Conservation (phyloP, 495 filamentous ascomycete genomes). For the Penicillium manginii region DNA sequence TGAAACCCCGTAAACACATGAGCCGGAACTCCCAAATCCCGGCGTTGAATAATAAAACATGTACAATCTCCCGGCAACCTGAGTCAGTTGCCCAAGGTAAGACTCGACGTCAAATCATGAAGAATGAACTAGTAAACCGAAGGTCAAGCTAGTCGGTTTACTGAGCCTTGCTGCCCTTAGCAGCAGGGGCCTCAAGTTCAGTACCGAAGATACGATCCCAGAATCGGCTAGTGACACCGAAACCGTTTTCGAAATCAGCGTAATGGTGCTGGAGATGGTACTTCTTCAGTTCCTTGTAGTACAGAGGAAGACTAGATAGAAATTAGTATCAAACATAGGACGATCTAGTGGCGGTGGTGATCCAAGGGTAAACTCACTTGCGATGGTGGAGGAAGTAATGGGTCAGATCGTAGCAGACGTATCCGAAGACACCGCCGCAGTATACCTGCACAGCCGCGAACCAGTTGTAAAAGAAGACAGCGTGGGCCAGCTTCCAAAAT, state of each 20-base stretch:
- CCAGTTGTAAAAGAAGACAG: constrained; percentile 86
- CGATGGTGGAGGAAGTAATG: constrained; percentile 99
- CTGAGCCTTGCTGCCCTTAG: constrained; percentile 58
- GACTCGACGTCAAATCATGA: constrained; percentile 31
- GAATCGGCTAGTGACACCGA: constrained; percentile 96
- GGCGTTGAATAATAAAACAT: constrained; percentile 15
- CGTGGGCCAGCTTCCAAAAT: constrained; percentile 91
- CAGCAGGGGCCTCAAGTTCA: constrained; percentile 59
- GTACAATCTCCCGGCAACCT: constrained; percentile 12
- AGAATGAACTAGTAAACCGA: constrained; percentile 4
- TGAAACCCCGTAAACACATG: constrained; percentile 19
- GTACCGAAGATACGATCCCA: constrained; percentile 95
- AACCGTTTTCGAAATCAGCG: constrained; percentile 95
- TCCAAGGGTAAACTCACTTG: constrained; percentile 58
- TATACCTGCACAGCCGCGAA: constrained; percentile 73
- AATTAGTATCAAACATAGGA: constrained; percentile 18
- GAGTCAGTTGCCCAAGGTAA: constrained; percentile 11
- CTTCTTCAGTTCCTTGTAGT: constrained; percentile 91
- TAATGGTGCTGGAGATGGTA: constrained; percentile 98
- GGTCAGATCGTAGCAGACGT: constrained; percentile 94
- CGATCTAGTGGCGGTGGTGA: background rate
- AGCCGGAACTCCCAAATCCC: constrained; percentile 25
- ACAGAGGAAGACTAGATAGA: constrained; percentile 67
- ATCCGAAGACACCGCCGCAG: constrained; percentile 93
- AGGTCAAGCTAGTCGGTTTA: constrained; percentile 31